Evolutionary conservation across 176 grass and related monocot genomes (phyloP), one percentile per base, ranked within the genome.

Genomic region (Raddia guianensis): DNA sequence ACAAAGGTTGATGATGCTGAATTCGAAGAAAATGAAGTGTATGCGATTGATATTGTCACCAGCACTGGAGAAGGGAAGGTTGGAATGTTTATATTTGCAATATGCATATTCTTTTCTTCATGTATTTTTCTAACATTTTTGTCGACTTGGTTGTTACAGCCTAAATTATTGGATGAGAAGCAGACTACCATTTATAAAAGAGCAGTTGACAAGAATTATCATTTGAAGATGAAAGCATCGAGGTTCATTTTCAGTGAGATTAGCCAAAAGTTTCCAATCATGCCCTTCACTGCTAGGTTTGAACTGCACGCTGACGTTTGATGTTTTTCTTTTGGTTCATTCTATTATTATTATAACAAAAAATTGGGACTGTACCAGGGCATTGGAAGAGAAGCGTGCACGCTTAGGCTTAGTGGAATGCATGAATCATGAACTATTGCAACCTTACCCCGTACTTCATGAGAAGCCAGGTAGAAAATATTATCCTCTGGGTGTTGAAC

Each of bases 121-220:
- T 12, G 44, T 43, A 14, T 76, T 61, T 65, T 58, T 50, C 11
- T 87, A 34, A 72, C 19, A 11, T 81, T 33, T 61, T 43, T 16
- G 0, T 33, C 43, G 14, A 35, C 71, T 66, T 44, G 48, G 35
- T 6, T 43, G 43, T 32, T 73, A 66, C 85, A 99, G 97, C 97
- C 97, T 2, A 99, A 93, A 69, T 63, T 99, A 7, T 72, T 99
- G 79, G 97, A 99, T 91, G 97, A 99, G 91, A 99, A 88, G 78
- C 97, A 99, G 75, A 99, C 97, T n/a, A 99, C 97, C 27, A 99
- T 99, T 40, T 99, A 96, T 34, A 99, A 99, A 86, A 95, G 93
- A 83, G 97, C 97, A 0, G 93, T 99, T 6, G 97, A 99, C 84
- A 99, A 96, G 86, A 99, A 86, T 72, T 99, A 99, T 75, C 93